phyloP scores from a whole-genome alignment of 148 eudicot species.

The Silene latifolia region DNA sequence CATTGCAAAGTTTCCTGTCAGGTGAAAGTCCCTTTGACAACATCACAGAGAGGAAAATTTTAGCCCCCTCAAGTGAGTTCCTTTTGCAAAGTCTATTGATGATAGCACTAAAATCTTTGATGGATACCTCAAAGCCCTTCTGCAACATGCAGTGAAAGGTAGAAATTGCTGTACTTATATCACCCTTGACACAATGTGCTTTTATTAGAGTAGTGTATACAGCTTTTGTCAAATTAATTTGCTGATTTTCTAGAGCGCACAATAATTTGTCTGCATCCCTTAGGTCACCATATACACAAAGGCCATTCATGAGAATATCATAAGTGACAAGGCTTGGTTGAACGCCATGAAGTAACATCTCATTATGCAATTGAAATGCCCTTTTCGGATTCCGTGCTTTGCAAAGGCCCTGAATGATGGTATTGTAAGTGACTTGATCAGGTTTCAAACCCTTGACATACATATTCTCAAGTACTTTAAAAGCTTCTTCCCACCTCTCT shows the following conservation, averaged over 20 bases:
- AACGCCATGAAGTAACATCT: conserved; percentile 49
- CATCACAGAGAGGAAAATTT: conserved; percentile 59
- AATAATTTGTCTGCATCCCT: conserved; percentile 52
- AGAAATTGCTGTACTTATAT: conserved; percentile 39
- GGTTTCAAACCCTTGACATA: conserved; percentile 47
- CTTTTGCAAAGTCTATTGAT: conserved; percentile 82
- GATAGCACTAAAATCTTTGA: conserved; percentile 68
- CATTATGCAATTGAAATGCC: conserved; percentile 46
- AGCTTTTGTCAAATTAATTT: conserved; percentile 49
- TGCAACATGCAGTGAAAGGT: conserved; percentile 58
- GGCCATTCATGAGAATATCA: conserved; percentile 69
- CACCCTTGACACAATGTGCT: conserved; percentile 87
- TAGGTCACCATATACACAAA: conserved; percentile 53
- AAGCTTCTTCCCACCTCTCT: conserved; percentile 45
- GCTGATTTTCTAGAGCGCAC: conserved; percentile 40
- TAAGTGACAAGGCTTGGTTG: conserved; percentile 62
- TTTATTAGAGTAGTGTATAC: conserved; percentile 65
- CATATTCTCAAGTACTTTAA: conserved; percentile 46
- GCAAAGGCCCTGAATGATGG: conserved; percentile 62
- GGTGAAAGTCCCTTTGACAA: conserved; percentile 44
- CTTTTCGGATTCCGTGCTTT: conserved; percentile 37
- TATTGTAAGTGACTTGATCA: conserved; percentile 67
- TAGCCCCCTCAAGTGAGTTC: conserved; percentile 45
- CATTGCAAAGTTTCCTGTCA: conserved; percentile 45
- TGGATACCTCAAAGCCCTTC: conserved; percentile 54